phyloP scores from a whole-genome alignment of 1,284 basidiomycete species.

The Malassezia caprae region DNA sequence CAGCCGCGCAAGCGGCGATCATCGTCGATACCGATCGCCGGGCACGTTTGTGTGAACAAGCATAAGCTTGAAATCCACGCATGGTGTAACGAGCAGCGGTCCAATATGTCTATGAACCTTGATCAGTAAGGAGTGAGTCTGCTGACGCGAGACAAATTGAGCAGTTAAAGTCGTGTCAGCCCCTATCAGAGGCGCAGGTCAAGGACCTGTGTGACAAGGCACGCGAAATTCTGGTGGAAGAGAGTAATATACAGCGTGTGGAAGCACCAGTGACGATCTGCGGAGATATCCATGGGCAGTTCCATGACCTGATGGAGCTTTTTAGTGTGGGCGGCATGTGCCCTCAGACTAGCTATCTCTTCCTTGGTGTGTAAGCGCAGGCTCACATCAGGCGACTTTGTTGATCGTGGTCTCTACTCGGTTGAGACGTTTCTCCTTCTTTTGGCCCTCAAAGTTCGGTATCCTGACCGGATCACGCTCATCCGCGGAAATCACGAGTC shows the following conservation, averaged over 20 bases:
- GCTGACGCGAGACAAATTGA: constrained; percentile 29
- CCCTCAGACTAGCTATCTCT: constrained; percentile 92
- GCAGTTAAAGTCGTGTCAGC: constrained; percentile 39
- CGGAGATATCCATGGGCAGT: constrained; percentile 97
- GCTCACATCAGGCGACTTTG: constrained; percentile 31
- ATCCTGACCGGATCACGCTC: constrained; percentile 91
- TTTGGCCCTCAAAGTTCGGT: constrained; percentile 89
- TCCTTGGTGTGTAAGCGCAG: constrained; percentile 67
- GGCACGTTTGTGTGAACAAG: not conserved
- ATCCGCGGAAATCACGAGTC: constrained; percentile 98
- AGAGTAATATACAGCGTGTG: constrained; percentile 91
- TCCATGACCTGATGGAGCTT: constrained; percentile 92
- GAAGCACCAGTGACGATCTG: constrained; percentile 97
- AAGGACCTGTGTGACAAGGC: constrained; percentile 74
- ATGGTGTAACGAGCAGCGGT: not conserved
- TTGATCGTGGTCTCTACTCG: constrained; percentile 77
- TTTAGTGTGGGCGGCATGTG: constrained; percentile 91
- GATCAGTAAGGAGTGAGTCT: constrained; percentile 17
- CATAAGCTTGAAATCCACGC: not conserved
- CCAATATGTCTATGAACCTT: constrained; percentile 26
- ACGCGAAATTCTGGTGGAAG: constrained; percentile 83
- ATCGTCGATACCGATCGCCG: not conserved
- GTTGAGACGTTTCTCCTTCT: constrained; percentile 94
- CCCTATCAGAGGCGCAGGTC: constrained; percentile 37
- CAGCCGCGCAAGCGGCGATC: not conserved